Evolutionary conservation across 2,329 filamentous ascomycete species (phyloP).

Genomic region (Penicillium brevicompactum): DNA sequence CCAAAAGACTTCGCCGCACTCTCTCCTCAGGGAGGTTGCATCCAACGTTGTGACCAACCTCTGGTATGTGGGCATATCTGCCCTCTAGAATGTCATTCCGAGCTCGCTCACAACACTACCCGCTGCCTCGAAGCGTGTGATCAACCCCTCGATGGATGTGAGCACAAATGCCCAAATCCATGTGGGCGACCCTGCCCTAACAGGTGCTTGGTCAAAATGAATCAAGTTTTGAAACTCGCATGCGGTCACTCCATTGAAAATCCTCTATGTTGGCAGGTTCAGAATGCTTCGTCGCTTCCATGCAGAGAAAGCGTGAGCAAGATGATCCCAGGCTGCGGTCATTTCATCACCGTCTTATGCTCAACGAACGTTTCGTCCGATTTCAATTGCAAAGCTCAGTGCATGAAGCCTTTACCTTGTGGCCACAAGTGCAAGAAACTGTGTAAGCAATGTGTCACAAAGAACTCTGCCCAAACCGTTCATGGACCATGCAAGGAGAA

Average conservation of each 20-base stretch:
- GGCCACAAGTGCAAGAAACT: constrained; percentile 58
- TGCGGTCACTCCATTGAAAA: constrained; percentile 35
- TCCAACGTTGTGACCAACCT: constrained; percentile 49
- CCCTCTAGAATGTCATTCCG: constrained; percentile 48
- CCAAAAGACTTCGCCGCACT: constrained; percentile 61
- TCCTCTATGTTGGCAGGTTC: constrained; percentile 42
- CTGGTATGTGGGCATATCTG: constrained; percentile 52
- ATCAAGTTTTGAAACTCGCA: constrained; percentile 16
- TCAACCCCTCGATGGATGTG: constrained; percentile 39
- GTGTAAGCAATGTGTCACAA: constrained; percentile 55
- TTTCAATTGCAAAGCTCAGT: constrained; percentile 55
- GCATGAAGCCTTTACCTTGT: constrained; percentile 53
- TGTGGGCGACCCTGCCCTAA: constrained; percentile 47
- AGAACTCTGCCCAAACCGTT: constrained; percentile 28
- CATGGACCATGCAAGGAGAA: constrained; percentile 47
- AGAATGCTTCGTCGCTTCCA: constrained; percentile 48
- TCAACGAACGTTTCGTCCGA: constrained; percentile 44
- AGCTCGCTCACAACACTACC: constrained; percentile 44
- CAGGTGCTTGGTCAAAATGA: constrained; percentile 36
- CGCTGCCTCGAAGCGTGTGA: constrained; percentile 46
- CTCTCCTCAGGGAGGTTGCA: constrained; percentile 66
- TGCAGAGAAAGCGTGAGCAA: constrained; percentile 55
- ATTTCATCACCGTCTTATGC: constrained; percentile 57
- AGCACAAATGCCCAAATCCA: constrained; percentile 43
- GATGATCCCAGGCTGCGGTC: constrained; percentile 57